Base-by-base conservation (phyloP, 371 early-diverging fungal genomes). In the Lichtheimia ramosa region DNA sequence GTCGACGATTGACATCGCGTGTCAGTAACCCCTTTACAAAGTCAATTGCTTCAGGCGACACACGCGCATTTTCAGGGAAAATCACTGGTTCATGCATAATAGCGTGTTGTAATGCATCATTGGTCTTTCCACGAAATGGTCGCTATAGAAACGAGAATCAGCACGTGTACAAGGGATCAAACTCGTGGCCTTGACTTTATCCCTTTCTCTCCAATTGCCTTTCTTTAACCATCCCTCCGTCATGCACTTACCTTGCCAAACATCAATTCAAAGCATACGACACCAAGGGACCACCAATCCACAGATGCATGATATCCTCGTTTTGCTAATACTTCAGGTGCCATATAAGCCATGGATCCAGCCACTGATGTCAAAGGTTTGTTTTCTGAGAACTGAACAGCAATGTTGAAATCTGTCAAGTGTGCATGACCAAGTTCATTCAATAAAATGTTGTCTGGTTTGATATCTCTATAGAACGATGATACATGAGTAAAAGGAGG, bases 211-310 rank as follows among this genome's bases (percentile, higher is more conserved):
- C 34, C 10, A 34, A 34, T 34, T 34, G 34, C 34, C 34, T 34
- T 34, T 34, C n/a, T 34, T 34, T 34, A 34, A 34, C 34, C 34
- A 34, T 34, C 34, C 2, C 34, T 8, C 34, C 34, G 34, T 34
- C 3, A 5, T 7, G 7, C 74, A 86, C 86, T 79, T 76, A 86
- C 86, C 79, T 84, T 89, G 46, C 91, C 91, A 69, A 84, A 88
- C 10, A 88, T 57, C n/a, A 90, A 63, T 69, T 95, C 94, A 66
- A 83, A 95, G 56, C 91, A 74, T 20, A 91, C 76, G 23, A 95
- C 88, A 3, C 94, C 96, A 13, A 94, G 67, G 51, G 89, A 83
- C 97, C 97, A 96, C 88, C 92, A 92, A 71, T 96, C 92, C 2
- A 90, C 85, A 0, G 85, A 75, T 42, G 73, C 65, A 54, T 75